Conservation (phyloP, 192 early-diverging fungal species). For the Backusella tuberculispora region DNA sequence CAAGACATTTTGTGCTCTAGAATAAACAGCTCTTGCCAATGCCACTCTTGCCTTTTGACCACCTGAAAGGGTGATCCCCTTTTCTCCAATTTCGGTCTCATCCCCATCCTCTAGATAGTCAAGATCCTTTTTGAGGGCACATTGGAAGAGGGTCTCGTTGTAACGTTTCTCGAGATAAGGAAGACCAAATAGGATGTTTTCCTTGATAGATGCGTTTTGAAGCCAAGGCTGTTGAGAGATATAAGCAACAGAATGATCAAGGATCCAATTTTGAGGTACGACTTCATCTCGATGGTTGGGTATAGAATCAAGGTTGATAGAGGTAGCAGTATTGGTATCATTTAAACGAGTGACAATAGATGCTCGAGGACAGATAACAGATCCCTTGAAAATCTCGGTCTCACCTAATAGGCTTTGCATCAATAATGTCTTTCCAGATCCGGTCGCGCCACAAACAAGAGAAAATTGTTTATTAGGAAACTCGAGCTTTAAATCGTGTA, state of each 20-base stretch:
- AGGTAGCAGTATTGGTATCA: not conserved
- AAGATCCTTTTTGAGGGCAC: conserved; percentile 81
- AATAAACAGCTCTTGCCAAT: conserved; percentile 87
- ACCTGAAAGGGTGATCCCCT: conserved; percentile 84
- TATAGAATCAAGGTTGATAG: conserved; percentile 18
- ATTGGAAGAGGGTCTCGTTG: conserved; percentile 50
- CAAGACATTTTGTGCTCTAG: conserved; percentile 62
- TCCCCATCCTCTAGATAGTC: conserved; percentile 85
- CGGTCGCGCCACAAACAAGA: conserved; percentile 75
- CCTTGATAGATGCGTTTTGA: conserved; percentile 72
- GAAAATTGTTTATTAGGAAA: conserved; percentile 55
- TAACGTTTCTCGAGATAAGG: conserved; percentile 36
- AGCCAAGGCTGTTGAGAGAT: conserved; percentile 71
- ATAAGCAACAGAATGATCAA: conserved; percentile 68
- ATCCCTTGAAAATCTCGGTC: conserved; percentile 32
- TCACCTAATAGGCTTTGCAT: conserved; percentile 84
- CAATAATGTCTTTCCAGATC: conserved; percentile 85
- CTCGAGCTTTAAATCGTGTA: conserved; percentile 48
- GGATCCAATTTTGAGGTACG: conserved; percentile 33
- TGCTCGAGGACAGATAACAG: conserved; percentile 41
- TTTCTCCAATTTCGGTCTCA: conserved; percentile 79
- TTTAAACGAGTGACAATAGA: conserved; percentile 1
- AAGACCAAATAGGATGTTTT: conserved; percentile 67
- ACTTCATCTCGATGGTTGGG: not conserved
- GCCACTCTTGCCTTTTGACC: conserved; percentile 91